A percentile compares a stretch with the other conserved stretches of the same genome.
phyloP scores from a whole-genome alignment of 352 stramenopile species.

The Phytophthora constricta region DNA sequence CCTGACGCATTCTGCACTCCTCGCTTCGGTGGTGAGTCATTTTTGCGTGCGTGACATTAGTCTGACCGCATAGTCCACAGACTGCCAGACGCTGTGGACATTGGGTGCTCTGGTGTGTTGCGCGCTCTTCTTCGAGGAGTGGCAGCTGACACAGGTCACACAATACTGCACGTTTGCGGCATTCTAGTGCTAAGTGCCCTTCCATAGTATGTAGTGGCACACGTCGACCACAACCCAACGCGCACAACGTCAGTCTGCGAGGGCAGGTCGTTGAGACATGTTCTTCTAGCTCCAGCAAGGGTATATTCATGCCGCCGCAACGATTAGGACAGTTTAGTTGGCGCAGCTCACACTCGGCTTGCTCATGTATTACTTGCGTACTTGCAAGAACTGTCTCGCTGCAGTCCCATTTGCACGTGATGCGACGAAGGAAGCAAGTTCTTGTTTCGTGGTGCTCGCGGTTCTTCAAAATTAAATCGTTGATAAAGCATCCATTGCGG shows the following conservation, averaged over 20 bases:
- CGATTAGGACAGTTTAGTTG: slow-evolving; percentile 58
- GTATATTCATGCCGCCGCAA: slow-evolving; percentile 45
- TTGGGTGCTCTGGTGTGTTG: slow-evolving; percentile 34
- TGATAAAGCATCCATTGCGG: slow-evolving; percentile 65
- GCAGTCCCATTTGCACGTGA: slow-evolving; percentile 67
- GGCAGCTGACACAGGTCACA: slow-evolving; percentile 45
- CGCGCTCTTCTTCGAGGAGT: slow-evolving; percentile 47
- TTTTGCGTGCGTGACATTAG: slow-evolving; percentile 36
- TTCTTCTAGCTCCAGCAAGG: slow-evolving; percentile 43
- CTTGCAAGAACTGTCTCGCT: slow-evolving; percentile 55
- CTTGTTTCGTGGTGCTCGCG: slow-evolving; percentile 54
- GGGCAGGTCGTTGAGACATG: slow-evolving; percentile 46
- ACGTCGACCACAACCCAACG: slow-evolving; percentile 54
- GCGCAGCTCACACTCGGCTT: slow-evolving; percentile 58
- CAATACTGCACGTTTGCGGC: slow-evolving; percentile 45
- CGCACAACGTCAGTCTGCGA: slow-evolving; percentile 45
- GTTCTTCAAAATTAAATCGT: slow-evolving; percentile 46
- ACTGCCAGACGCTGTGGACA: slow-evolving; percentile 55
- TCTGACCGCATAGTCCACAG: slow-evolving; percentile 63
- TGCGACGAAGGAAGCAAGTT: slow-evolving; percentile 53
- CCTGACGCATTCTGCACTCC: slow-evolving; percentile 66
- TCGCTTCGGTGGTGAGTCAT: slow-evolving; percentile 52
- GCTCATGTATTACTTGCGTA: slow-evolving; percentile 53
- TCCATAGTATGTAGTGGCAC: slow-evolving; percentile 59
- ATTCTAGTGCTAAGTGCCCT: slow-evolving; percentile 43